These are phyloP conservation scores for Candida cerambycidarum DNA, from an alignment of 805 yeast species.

Conservation along the genomic window DNA sequence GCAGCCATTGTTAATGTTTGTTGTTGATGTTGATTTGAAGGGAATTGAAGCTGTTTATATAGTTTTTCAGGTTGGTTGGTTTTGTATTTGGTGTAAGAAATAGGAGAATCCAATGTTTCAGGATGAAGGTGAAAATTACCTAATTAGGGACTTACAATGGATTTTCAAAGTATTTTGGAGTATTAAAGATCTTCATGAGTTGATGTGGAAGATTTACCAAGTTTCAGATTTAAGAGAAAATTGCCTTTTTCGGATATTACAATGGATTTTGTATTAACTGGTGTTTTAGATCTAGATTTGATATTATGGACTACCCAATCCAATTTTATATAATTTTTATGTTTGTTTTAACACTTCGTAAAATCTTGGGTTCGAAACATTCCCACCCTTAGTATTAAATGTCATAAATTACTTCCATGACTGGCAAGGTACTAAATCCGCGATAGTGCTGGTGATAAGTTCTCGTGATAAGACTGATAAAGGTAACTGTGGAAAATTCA, in stretches of 20 bases:
- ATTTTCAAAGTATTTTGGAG: neutral
- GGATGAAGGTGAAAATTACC: slow-evolving; percentile 1
- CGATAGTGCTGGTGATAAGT: too few species aligned
- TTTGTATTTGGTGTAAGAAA: neutral
- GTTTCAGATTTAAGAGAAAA: neutral
- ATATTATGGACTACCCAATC: neutral
- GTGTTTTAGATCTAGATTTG: neutral
- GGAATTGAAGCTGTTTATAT: neutral
- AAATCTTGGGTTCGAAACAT: too few species aligned
- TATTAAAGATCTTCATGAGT: too few species aligned
- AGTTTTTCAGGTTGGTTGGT: neutral
- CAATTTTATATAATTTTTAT: too few species aligned
- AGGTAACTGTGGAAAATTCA: too few species aligned
- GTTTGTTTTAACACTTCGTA: too few species aligned
- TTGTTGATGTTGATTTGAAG: neutral
- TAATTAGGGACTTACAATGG: slow-evolving; percentile 3
- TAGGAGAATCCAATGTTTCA: neutral
- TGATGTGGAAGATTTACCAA: neutral
- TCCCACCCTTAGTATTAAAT: too few species aligned
- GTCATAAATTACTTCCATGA: too few species aligned
- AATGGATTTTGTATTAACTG: neutral
- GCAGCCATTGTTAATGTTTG: slow-evolving; percentile 5
- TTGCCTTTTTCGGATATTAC: neutral
- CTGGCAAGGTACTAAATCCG: too few species aligned
- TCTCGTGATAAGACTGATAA: too few species aligned